These are phyloP conservation scores for Ramaria rubella DNA, from an alignment of 768 basidiomycete genomes.

Conservation along the genomic window DNA sequence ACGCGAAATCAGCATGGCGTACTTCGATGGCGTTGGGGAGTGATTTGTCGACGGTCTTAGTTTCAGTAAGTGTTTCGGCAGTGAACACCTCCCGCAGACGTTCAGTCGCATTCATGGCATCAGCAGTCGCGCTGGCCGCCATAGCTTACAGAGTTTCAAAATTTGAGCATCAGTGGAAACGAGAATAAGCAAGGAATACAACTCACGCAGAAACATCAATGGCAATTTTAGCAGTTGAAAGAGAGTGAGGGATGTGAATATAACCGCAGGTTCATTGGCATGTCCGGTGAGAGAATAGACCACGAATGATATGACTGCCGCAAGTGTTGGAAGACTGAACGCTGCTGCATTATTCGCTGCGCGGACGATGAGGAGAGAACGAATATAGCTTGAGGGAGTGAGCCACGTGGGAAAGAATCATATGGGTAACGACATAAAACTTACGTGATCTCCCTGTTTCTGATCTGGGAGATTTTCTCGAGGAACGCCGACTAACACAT, in stretches of 20 bases:
- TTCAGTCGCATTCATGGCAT: constrained; percentile 72
- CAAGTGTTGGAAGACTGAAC: constrained; percentile 67
- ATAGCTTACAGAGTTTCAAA: constrained; percentile 37
- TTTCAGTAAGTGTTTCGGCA: constrained; percentile 67
- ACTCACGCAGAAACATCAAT: constrained; percentile 60
- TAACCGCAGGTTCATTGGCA: constrained; percentile 54
- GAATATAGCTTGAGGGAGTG: constrained; percentile 43
- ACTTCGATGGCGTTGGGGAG: constrained; percentile 63
- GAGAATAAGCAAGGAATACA: constrained; percentile 7
- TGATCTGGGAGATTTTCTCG: constrained; percentile 59
- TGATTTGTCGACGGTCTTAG: constrained; percentile 44
- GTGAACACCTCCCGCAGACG: constrained; percentile 79
- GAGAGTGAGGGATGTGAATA: constrained; percentile 80
- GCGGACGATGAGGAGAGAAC: constrained; percentile 58
- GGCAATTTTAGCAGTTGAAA: constrained; percentile 82
- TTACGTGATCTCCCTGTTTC: constrained; percentile 65
- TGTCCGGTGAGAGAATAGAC: constrained; percentile 74
- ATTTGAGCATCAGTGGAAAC: constrained; percentile 9
- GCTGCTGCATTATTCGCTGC: constrained; percentile 63
- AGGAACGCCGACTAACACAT: constrained; percentile 55
- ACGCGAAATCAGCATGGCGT: constrained; percentile 68
- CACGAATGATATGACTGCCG: constrained; percentile 61
- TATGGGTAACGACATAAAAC: constrained; percentile 26
- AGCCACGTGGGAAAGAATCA: background rate
- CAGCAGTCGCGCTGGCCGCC: constrained; percentile 72